Evolutionary conservation across 148 eudicot species (phyloP).

Genomic region (Nyssa sinensis): DNA sequence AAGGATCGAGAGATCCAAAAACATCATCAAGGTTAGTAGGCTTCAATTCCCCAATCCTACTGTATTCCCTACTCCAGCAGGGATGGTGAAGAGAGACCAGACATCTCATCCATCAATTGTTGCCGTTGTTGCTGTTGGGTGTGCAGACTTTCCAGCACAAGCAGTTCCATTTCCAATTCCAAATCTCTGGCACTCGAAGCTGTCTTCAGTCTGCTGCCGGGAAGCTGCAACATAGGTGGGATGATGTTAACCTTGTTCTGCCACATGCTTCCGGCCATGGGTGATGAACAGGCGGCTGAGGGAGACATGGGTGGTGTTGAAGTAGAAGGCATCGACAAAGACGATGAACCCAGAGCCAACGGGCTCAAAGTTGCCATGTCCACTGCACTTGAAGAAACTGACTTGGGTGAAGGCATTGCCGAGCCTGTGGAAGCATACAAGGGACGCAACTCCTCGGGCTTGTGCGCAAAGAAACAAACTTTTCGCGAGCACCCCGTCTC

Average conservation of each 20-base stretch:
- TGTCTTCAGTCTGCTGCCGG: constrained; percentile 78
- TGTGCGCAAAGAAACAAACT: constrained; percentile 95
- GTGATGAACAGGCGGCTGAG: constrained; percentile 50
- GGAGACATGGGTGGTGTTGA: constrained; percentile 80
- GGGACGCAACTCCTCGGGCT: constrained; percentile 75
- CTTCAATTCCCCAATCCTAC: constrained; percentile 33
- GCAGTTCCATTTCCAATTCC: constrained; percentile 59
- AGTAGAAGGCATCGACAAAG: constrained; percentile 31
- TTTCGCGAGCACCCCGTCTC: constrained; percentile 75
- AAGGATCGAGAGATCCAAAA: constrained; percentile 39
- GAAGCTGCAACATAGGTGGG: constrained; percentile 67
- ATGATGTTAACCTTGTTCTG: constrained; percentile 50
- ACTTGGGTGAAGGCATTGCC: constrained; percentile 69
- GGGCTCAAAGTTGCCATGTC: constrained; percentile 29
- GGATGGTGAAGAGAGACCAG: constrained; percentile 36
- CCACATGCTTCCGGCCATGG: constrained; percentile 62
- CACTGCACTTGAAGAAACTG: constrained; percentile 22
- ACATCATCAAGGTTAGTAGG: constrained; percentile 51
- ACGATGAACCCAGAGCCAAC: constrained; percentile 24
- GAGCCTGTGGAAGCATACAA: constrained; percentile 89
- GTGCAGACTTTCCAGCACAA: constrained; percentile 41
- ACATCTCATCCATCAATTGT: constrained; percentile 43
- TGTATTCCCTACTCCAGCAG: constrained; percentile 24
- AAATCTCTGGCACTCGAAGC: constrained; percentile 73
- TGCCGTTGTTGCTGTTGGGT: constrained; percentile 52